These are phyloP conservation scores for Gossypium australe DNA, from an alignment of 345 rosid species.

Conservation along the genomic window DNA sequence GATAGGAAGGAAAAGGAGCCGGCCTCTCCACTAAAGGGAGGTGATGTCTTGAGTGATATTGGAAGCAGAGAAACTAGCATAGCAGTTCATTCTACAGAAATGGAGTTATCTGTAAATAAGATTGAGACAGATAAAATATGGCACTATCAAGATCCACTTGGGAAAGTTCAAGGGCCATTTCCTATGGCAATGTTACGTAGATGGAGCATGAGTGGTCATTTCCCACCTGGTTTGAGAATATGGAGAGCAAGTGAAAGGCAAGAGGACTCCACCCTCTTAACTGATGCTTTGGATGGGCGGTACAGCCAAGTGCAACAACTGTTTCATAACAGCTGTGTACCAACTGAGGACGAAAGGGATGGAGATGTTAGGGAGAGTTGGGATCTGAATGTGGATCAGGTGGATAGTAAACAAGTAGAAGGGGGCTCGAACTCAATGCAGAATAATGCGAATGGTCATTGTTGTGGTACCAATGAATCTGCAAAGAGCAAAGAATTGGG, in stretches of 20 bases:
- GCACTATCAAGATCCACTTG: conserved; percentile 82
- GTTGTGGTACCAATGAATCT: conserved; percentile 24
- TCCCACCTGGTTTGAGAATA: conserved; percentile 64
- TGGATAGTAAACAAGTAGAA: conserved; percentile 26
- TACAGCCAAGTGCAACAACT: conserved; percentile 25
- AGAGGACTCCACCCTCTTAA: conserved; percentile 63
- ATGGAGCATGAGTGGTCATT: conserved; percentile 68
- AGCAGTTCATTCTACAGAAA: conserved; percentile 30
- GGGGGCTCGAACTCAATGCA: conserved; percentile 23
- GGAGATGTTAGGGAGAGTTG: conserved; percentile 18
- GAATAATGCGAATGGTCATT: conserved; percentile 25
- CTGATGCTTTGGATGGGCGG: conserved; percentile 58
- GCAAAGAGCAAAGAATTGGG: conserved; percentile 27
- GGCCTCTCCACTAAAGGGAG: conserved; percentile 23
- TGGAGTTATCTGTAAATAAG: conserved; percentile 36
- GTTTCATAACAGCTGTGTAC: conserved; percentile 13
- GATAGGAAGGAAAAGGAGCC: conserved; percentile 27
- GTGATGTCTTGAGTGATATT: conserved; percentile 27
- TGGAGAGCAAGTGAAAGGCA: conserved; percentile 65
- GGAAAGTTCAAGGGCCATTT: conserved; percentile 88
- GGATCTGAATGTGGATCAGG: conserved; percentile 10
- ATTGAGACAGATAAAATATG: conserved; percentile 54
- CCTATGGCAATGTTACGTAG: conserved; percentile 57
- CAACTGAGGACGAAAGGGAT: conserved; percentile 22
- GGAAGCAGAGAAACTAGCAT: conserved; percentile 35